Evolutionary conservation across 208 protist genomes (phyloP), one percentile per base, ranked within the genome.

Genomic region (Trypanosoma cruzi): DNA sequence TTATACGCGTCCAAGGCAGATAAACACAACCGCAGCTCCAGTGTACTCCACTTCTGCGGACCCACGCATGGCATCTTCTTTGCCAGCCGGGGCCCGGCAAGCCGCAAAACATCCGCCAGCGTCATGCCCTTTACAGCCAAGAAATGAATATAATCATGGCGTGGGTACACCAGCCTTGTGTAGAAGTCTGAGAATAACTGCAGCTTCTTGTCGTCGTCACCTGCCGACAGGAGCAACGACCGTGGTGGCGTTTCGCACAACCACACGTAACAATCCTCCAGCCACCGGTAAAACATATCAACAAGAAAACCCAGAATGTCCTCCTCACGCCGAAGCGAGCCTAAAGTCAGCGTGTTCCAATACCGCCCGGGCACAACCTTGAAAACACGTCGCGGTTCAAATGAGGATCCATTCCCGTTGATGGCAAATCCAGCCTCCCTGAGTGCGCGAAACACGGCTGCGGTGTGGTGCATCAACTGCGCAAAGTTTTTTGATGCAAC

Each of bases 181-280:
- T 85, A 68, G 68, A 91, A 91, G 13, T 42, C 26, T 31, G 78
- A 71, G 54, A 91, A 86, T 2, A 84, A 64, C 6, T 70, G 48
- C 58, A 77, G 24, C 11, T 73, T 70, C 54, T 62, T 72, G 26
- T 48, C 62, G 2, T 63, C 65, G 3, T 52, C 22, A 16, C 54
- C 29, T 31, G 65, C 29, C 5, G 53, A 36, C 8, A 53, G 42
- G 0, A 75, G 71, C 48, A 91, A 84, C 10, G 80, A 58, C 24
- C 61, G 66, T 4, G 88, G 56, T 4, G 86, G 82, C 5, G 68
- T 64, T 4, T 71, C 64, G 64, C 82, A 92, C 24, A 78, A 62
- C 86, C 86, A 92, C 3, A 75, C 37, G 65, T 89, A 85, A 37
- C 74, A 75, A 68, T 92, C 86, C 29, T 79, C 68, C 31, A 92